Base-by-base conservation (phyloP, 164 flowering plant genomes). In the Cinnamomum micranthum region DNA sequence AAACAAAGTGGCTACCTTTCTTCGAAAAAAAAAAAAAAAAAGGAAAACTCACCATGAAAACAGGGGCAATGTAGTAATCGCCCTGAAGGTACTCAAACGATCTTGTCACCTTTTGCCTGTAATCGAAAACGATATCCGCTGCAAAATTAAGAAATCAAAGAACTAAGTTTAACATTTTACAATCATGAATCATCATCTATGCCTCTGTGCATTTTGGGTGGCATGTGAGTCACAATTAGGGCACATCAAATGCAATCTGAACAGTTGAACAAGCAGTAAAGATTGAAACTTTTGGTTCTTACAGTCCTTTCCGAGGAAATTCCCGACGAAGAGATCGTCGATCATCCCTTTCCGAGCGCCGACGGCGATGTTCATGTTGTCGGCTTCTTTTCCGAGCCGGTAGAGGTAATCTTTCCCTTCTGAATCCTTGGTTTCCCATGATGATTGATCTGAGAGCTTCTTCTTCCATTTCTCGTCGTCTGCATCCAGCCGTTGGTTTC, bases 41-140 rank as follows among this genome's bases (percentile, higher is more conserved):
- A 23, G 47, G 19, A 24, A 20, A 68, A 78, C 77, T 76, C 76
- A 90, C 98, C 97, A 94, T 82, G 87, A 92, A 94, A 27, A 78
- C 47, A 0, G 98, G 98, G 33, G 98, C 96, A 69, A 94, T 91
- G 85, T 92, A 94, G 65, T 92, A 94, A 82, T 94, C 97, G 25
- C 98, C 98, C 80, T 89, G 92, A 70, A 94, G 92, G 68, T 94
- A 86, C 82, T 90, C 88, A 72, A 94, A 94, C 35, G 98, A 86
- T 82, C 95, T 88, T 0, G 97, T 94, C 77, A 83, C 95, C 80
- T 89, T 94, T 77, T 94, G 97, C 47, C 97, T 82, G 77, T 94
- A 94, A 85, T 92, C 98, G 79, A 94, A 94, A 84, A 94, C 98
- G 73, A 92, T 90, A 85, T 92, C 97, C 77, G 98, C 98, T 94